Evolutionary conservation across 495 filamentous ascomycete species (phyloP), one percentile per base, ranked within the genome.

Genomic region (Jackrogersella minutella): DNA sequence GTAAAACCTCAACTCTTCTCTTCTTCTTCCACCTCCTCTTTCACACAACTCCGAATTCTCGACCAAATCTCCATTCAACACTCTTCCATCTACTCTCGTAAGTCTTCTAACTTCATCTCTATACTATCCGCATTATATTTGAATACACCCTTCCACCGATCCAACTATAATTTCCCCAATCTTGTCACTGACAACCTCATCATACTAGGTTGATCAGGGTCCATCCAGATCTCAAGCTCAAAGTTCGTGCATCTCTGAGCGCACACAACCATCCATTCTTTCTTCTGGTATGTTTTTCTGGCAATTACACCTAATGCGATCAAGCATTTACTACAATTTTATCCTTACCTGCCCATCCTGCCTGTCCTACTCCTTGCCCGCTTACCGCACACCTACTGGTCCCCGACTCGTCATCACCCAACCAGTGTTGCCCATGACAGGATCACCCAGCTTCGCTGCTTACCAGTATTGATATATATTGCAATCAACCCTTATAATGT

Each of bases 221-320:
- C 58, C 46, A 54, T 71, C 66, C 46, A 57, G 16, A 51, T 40
- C 61, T 73, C 67, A 69, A 73, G 58, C n/a, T 60, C 68, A 61
- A 66, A 71, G 70, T 74, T 69, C 61, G 54, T 70, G 62, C 70
- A 70, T 71, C 64, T 69, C 67, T 70, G 59, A 51, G 66, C 64
- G 71, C 31, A 61, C 78, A 77, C 60, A 75, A 71, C 74, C 73
- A 65, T 74, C 76, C 64, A 59, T 66, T 58, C 50, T 64, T 51
- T 64, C 47, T 69, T 66, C 44, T 69, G 64, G 80, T 82, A 74
- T 78, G 80, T 77, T 56, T 50, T 76, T 64, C 66, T 69, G 64
- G 66, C 66, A 64, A 69, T 71, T 39, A 58, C 58, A 59, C 62
- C 68, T 58, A 65, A 71, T 71, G 80, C 79, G 80, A 82, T 76